phyloP scores from a whole-genome alignment of 805 yeast genomes.

The Brettanomyces anomalus region DNA sequence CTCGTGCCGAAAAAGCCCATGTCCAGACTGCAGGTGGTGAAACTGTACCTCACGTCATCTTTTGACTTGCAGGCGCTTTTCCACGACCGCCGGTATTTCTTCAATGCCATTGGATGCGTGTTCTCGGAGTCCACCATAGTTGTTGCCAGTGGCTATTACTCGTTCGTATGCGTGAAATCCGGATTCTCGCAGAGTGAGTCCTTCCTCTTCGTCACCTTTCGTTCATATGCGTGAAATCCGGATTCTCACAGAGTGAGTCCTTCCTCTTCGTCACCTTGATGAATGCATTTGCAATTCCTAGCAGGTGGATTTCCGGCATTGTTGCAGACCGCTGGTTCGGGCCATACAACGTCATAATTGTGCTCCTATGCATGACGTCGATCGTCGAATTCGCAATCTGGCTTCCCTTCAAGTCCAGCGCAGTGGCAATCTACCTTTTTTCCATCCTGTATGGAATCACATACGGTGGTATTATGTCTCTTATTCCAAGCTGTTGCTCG shows the following conservation, averaged over 20 bases:
- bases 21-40: slow-evolving; percentile 3
- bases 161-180: slow-evolving; percentile 38
- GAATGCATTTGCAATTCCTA: slow-evolving; percentile 32
- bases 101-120: slow-evolving; percentile 34
- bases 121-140: slow-evolving; percentile 38
- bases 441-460: slow-evolving; percentile 44
- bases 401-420: slow-evolving; percentile 47
- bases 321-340: slow-evolving; percentile 30
- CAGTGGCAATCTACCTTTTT: slow-evolving; percentile 37
- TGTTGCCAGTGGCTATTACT: slow-evolving; percentile 35
- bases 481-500: slow-evolving; percentile 54
- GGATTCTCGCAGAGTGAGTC: slow-evolving; percentile 35
- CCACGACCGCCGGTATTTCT: slow-evolving; percentile 31
- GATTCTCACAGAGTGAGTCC: slow-evolving; percentile 31
- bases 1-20: slow-evolving; percentile 6
- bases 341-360: slow-evolving; percentile 40
- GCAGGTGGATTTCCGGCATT: slow-evolving; percentile 20
- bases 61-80: slow-evolving; percentile 29
- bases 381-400: slow-evolving; percentile 42
- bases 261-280: slow-evolving; percentile 37
- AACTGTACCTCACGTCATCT: slow-evolving; percentile 14
- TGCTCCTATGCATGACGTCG: slow-evolving; percentile 22
- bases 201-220: slow-evolving; percentile 37
- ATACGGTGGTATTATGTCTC: slow-evolving; percentile 48
- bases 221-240: slow-evolving; percentile 38